Percentiles rank a stretch among this genome's conserved stretches.
These are phyloP conservation scores for Pythium volutum DNA, from an alignment of 352 stramenopile genomes.

Conservation along the genomic window DNA sequence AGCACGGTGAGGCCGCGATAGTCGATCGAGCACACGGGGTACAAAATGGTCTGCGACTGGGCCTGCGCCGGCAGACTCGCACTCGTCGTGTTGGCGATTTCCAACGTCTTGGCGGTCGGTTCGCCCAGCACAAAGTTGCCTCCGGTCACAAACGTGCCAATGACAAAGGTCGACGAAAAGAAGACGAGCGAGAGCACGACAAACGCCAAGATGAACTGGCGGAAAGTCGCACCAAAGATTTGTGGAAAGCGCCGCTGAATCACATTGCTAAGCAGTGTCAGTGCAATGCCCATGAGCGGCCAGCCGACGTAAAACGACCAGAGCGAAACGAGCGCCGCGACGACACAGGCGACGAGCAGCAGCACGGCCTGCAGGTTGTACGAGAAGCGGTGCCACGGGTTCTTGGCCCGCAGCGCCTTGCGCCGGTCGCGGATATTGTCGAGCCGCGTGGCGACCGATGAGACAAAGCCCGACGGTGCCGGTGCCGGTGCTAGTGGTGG, in stretches of 20 bases:
- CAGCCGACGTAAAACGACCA: conserved; percentile 75
- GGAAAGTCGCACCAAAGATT: conserved; percentile 83
- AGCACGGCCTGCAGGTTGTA: conserved; percentile 37
- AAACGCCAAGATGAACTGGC: conserved; percentile 83
- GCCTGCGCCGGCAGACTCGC: conserved; percentile 10
- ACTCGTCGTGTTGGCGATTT: conserved; percentile 24
- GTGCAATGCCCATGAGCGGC: conserved; percentile 77
- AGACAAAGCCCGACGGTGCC: conserved; percentile 24
- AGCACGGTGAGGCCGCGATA: conserved; percentile 65
- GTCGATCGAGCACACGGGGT: conserved; percentile 76
- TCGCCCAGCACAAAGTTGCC: conserved; percentile 79
- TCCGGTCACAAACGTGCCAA: conserved; percentile 84
- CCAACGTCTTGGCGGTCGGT: conserved; percentile 37
- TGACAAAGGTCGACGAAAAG: conserved; percentile 85
- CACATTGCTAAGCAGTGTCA: conserved; percentile 71
- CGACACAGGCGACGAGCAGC: conserved; percentile 56
- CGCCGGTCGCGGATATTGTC: conserved; percentile 38
- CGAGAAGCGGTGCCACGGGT: conserved; percentile 80
- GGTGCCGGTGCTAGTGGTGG: too few relatives aligned
- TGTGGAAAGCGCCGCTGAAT: conserved; percentile 83
- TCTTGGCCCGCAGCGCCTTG: conserved; percentile 32
- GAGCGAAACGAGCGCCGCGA: conserved; percentile 81
- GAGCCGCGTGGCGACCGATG: conserved; percentile 38
- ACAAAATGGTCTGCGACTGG: conserved; percentile 47
- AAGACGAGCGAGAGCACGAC: conserved; percentile 84